Evolutionary conservation across 768 basidiomycete species (phyloP), one percentile per base, ranked within the genome.

Genomic region (Neoboletus subvelutipes): DNA sequence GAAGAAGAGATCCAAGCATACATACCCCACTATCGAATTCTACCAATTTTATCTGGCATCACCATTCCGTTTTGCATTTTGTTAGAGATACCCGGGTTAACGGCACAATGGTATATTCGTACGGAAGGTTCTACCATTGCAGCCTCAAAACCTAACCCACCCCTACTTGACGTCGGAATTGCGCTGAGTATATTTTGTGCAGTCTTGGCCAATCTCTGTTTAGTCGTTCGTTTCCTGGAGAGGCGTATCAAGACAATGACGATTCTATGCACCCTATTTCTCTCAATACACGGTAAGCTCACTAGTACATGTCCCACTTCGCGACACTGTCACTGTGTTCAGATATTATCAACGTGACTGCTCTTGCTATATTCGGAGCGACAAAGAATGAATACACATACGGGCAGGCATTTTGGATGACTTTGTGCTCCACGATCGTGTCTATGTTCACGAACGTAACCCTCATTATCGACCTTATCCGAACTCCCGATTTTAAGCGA

Each of bases 71-170:
- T 94, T 64, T 82, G 86, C 18, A 88, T 92, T 48, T 77, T 94
- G n/a, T 77, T 93, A 31, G 87, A 88, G 63, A 89, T 94, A 29
- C 92, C 92, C 1, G 87, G 87, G 17, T 71, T 92, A 12, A 92
- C 89, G 1, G 85, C 84, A 56, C 78, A 80, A 51, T 90, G 88
- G 90, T 90, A 85, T 59, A 79, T 87, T 55, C 79, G 78, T 7
- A 89, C 83, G 0, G 72, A 76, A 31, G 57, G 54, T 15, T 22
- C 42, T 29, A 67, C 74, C 20, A 69, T 74, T 5, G 71, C 86
- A 1, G 80, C 87, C 36, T 75, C 69, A 6, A 76, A 72, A 48
- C 67, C 68, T 13, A 92, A 92, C 53, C 77, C 90, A 0, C 51
- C 69, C 1, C 72, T 90, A 4, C 75, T 94, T 2, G 77, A 84